Evolutionary conservation across 345 rosid species (phyloP), one percentile per base, ranked within the genome.

Genomic region (Salix suchowensis): DNA sequence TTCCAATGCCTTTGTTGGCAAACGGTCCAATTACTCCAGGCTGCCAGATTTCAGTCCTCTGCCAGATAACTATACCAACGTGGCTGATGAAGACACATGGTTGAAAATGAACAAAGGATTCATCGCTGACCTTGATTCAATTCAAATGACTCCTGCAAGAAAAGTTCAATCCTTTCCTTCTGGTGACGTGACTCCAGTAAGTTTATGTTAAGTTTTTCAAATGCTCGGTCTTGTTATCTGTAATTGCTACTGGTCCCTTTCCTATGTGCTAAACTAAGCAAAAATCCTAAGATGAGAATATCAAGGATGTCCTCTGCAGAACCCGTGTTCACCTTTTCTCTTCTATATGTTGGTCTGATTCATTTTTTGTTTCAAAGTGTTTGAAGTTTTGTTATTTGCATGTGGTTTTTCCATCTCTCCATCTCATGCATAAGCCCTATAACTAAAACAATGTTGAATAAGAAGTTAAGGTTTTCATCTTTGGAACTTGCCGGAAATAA

Each of bases 71-170:
- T 82, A 89, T 69, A 89, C 93, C 82, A 85, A 84, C 71, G 87
- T 96, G 62, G 99, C 97, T 48, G 99, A 96, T 81, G 97, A 96
- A 86, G 99, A 96, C 76, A 86, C 94, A 18, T 96, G 98, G 99
- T 80, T 89, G 79, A 88, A 89, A 87, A 86, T 96, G 89, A 96
- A 96, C 85, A 89, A 89, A 78, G 99, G 99, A 69, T 91, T 83
- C 77, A 77, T 87, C 69, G 88, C 90, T 80, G 94, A 96, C 84
- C 94, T 96, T 50, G 98, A 96, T 82, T 80, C 86, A 55, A 83
- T 96, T 79, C 92, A 84, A 76, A 84, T 81, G 82, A 92, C 98
- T 81, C 95, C 98, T 39, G 88, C 91, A 5, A 82, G 88, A 84
- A 89, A 90, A 86, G 80, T 86, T 79, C 94, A 89, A 81, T 85